A percentile compares a stretch with the other conserved stretches of the same genome.
phyloP scores from a whole-genome alignment of 306 rosid species.

The Casuarina cunninghamiana region DNA sequence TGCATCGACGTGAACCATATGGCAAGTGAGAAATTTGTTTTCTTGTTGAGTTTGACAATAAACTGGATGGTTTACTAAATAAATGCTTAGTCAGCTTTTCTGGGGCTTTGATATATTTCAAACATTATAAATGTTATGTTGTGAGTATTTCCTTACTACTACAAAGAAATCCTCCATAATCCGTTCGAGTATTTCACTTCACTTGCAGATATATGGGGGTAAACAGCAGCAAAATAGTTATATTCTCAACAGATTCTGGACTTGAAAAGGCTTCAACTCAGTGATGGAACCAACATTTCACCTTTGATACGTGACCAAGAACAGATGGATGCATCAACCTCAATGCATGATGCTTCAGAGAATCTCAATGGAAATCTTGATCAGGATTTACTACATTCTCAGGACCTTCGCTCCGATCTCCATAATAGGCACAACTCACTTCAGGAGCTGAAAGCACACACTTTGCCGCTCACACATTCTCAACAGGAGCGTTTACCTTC shows the following conservation, averaged over 20 bases:
- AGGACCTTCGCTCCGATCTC: conserved; percentile 29
- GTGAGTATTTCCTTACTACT: neutral
- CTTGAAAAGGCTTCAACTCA: conserved; percentile 58
- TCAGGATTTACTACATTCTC: conserved; percentile 35
- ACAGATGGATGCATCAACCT: conserved; percentile 37
- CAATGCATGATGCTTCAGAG: conserved; percentile 29
- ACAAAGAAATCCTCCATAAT: neutral
- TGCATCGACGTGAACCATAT: neutral
- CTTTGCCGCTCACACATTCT: conserved; percentile 49
- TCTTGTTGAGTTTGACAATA: neutral
- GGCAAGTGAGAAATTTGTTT: neutral
- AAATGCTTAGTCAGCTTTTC: neutral
- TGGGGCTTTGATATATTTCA: neutral
- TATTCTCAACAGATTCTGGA: conserved; percentile 75
- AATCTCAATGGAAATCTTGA: conserved; percentile 40
- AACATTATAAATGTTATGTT: neutral
- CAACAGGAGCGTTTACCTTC: conserved; percentile 51
- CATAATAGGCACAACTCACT: conserved; percentile 32
- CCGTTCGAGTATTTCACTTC: neutral
- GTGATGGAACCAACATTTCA: conserved; percentile 32
- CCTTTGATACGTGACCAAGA: conserved; percentile 34
- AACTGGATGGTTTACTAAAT: neutral
- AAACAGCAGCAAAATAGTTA: conserved; percentile 40
- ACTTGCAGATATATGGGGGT: conserved; percentile 44
- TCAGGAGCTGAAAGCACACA: conserved; percentile 42